Conservation (phyloP, 306 rosid species). For the Prunus mume region DNA sequence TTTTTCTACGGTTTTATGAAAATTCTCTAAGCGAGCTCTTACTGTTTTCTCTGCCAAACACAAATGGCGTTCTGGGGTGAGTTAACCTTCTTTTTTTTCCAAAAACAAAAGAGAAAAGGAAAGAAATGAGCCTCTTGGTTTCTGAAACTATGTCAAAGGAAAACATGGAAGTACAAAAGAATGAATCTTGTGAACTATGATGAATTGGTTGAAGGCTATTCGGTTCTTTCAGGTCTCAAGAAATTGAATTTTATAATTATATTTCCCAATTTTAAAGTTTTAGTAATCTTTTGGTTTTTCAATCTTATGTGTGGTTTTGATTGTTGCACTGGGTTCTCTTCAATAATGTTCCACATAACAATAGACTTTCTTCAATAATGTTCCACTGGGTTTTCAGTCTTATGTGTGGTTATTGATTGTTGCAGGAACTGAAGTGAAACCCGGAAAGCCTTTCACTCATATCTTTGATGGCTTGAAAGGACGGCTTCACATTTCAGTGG, state of each 20-base stretch:
- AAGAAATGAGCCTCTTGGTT: neutral
- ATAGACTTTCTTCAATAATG: neutral
- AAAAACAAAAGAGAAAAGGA: neutral
- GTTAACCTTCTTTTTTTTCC: neutral
- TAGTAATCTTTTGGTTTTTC: neutral
- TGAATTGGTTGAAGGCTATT: neutral
- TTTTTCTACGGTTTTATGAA: neutral
- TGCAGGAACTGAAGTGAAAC: constrained; percentile 77
- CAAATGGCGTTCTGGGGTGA: constrained; percentile 91
- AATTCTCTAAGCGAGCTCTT: neutral
- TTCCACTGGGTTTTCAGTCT: constrained; percentile 6
- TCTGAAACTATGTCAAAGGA: neutral
- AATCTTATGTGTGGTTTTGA: too few relatives aligned
- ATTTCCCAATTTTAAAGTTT: neutral
- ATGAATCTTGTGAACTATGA: neutral
- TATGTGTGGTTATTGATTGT: neutral
- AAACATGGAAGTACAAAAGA: neutral
- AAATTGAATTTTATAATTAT: neutral
- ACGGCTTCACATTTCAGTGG: constrained; percentile 88
- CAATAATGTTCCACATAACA: neutral
- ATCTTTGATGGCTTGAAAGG: constrained; percentile 49
- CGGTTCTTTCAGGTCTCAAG: neutral
- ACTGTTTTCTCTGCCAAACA: neutral
- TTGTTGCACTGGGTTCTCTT: too few relatives aligned
- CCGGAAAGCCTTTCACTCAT: constrained; percentile 73